Conservation (phyloP, 345 rosid species). For the Eucalyptus coolabah region DNA sequence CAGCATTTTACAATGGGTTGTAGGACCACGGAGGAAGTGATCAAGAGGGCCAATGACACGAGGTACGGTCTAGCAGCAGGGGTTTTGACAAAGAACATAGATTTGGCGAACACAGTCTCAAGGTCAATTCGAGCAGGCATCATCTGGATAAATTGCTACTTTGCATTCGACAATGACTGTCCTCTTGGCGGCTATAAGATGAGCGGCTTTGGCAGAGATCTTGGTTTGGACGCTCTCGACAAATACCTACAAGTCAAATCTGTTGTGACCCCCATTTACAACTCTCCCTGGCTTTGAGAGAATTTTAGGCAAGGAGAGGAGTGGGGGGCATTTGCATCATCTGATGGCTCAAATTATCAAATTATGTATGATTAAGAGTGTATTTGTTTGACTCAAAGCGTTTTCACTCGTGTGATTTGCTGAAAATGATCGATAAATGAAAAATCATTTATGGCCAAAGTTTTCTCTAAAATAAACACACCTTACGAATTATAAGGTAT, state of each 20-base stretch:
- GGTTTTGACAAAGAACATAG: constrained; percentile 42
- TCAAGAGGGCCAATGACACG: constrained; percentile 46
- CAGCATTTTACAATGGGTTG: neutral
- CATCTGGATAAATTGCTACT: constrained; percentile 66
- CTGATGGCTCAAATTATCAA: neutral
- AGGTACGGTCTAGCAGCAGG: constrained; percentile 78
- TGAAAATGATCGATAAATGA: no score
- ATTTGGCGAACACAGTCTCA: constrained; percentile 51
- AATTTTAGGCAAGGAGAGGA: neutral
- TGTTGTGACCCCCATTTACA: constrained; percentile 49
- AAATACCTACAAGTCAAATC: constrained; percentile 54
- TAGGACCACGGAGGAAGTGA: constrained; percentile 64
- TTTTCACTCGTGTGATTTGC: no score
- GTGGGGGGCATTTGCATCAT: neutral
- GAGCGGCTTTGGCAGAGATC: constrained; percentile 63
- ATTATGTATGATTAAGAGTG: neutral
- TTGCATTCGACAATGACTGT: constrained; percentile 39
- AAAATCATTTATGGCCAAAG: no score
- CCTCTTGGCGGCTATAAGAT: constrained; percentile 61
- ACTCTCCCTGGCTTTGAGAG: constrained; percentile 35
- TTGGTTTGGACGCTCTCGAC: constrained; percentile 45
- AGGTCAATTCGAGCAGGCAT: constrained; percentile 55
- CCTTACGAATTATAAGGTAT: neutral
- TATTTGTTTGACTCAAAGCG: neutral
- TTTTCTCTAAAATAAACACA: no score